phyloP scores from a whole-genome alignment of 805 yeast genomes.

The Saitoella complicata region DNA sequence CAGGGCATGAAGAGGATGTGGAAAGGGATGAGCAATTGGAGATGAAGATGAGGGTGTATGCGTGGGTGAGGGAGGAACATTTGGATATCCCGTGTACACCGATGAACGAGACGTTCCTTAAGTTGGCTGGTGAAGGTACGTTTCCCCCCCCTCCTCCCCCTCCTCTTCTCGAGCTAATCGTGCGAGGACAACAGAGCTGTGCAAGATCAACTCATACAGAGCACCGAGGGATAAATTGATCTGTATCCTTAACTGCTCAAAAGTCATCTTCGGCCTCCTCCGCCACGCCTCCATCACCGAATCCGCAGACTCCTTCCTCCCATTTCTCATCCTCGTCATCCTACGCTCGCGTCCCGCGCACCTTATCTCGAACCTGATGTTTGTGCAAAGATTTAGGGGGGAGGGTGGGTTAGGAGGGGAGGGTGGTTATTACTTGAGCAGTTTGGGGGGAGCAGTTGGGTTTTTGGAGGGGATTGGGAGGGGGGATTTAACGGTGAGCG shows the following conservation, averaged over 20 bases:
- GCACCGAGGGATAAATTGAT: constrained; percentile 92
- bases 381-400: constrained; percentile 71
- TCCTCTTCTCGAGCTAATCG: background rate
- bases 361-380: constrained; percentile 63
- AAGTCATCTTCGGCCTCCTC: constrained; percentile 76
- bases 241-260: constrained; percentile 80
- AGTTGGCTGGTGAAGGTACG: too few relatives aligned
- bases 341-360: constrained; percentile 48
- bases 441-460: constrained; percentile 76
- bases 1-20: constrained; percentile 47
- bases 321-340: constrained; percentile 65
- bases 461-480: constrained; percentile 50
- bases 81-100: constrained; percentile 37
- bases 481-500: constrained; percentile 42
- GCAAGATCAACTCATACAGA: constrained; percentile 63
- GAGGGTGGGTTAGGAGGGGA: constrained; percentile 70
- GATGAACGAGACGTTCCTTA: too few relatives aligned
- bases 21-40: constrained; percentile 38
- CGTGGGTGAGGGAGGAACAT: constrained; percentile 60
- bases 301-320: constrained; percentile 91
- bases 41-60: constrained; percentile 41
- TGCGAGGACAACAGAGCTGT: constrained; percentile 35
- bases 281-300: constrained; percentile 52
- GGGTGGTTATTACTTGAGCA: constrained; percentile 75
- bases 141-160: too few relatives aligned